Conservation (phyloP, 306 rosid genomes). For the Cicer cuneatum region DNA sequence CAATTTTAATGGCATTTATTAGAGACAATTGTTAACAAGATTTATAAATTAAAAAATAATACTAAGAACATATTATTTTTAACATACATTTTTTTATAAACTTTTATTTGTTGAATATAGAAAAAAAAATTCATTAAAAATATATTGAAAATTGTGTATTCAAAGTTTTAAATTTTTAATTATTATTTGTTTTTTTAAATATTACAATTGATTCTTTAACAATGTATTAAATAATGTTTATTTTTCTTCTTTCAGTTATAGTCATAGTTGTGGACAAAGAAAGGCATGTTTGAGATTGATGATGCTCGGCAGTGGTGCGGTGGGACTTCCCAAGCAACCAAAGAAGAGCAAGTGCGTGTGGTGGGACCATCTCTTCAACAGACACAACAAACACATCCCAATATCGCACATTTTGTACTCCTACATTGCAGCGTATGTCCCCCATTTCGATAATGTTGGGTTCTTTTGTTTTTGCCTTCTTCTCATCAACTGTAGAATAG, state of each 20-base stretch:
- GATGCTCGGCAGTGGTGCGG: constrained; percentile 49
- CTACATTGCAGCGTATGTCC: constrained; percentile 59
- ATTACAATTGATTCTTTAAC: too few species aligned
- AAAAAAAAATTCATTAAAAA: too few species aligned
- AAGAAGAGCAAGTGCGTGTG: constrained; percentile 58
- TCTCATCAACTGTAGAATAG: neutral
- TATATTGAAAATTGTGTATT: too few species aligned
- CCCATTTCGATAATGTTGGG: constrained; percentile 51
- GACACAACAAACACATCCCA: constrained; percentile 55
- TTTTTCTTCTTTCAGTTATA: neutral
- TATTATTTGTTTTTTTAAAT: too few species aligned
- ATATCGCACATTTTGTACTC: constrained; percentile 56
- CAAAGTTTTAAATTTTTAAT: too few species aligned
- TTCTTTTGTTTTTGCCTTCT: constrained; percentile 41
- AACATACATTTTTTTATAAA: too few species aligned
- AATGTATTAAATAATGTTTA: neutral
- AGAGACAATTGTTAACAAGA: too few species aligned
- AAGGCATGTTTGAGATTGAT: constrained; percentile 60
- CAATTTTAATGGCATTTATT: too few species aligned
- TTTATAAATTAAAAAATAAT: too few species aligned
- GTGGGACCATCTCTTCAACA: constrained; percentile 55
- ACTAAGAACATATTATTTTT: too few species aligned
- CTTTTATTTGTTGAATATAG: too few species aligned
- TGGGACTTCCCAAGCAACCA: constrained; percentile 52
- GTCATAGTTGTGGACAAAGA: constrained; percentile 53